These are phyloP conservation scores for Xylariaceae sp. DNA, from an alignment of 2,329 filamentous ascomycete genomes.

Conservation along the genomic window DNA sequence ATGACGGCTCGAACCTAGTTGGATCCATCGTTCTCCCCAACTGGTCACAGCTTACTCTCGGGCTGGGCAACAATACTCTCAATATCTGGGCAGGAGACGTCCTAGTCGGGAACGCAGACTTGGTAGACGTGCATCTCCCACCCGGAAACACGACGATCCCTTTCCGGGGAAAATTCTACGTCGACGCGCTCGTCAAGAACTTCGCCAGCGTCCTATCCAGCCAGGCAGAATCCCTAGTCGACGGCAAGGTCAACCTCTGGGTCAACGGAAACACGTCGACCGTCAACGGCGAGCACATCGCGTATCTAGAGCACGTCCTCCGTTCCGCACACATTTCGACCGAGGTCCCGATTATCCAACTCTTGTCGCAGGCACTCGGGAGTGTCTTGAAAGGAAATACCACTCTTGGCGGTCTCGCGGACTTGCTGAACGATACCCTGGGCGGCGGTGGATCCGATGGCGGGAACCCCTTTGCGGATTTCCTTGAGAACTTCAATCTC, in stretches of 20 bases:
- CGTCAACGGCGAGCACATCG: slow-evolving; percentile 39
- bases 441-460: neutral
- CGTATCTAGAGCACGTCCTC: slow-evolving; percentile 40
- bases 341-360: slow-evolving; percentile 31
- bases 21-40: slow-evolving; percentile 32
- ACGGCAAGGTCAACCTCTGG: slow-evolving; percentile 36
- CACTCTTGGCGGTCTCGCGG: slow-evolving; percentile 3
- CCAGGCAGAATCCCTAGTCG: slow-evolving; percentile 33
- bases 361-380: slow-evolving; percentile 27
- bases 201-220: slow-evolving; percentile 31
- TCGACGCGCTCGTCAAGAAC: slow-evolving; percentile 33
- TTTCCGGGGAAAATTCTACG: slow-evolving; percentile 35
- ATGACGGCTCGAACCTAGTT: slow-evolving; percentile 34
- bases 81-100: slow-evolving; percentile 39
- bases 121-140: slow-evolving; percentile 36
- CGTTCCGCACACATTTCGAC: slow-evolving; percentile 31
- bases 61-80: slow-evolving; percentile 41
- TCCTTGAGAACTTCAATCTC: neutral
- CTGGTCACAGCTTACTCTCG: slow-evolving; percentile 22
- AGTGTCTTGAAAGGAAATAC: slow-evolving; percentile 17
- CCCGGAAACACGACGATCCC: slow-evolving; percentile 41
- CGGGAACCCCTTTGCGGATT: neutral
- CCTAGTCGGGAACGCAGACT: slow-evolving; percentile 32
- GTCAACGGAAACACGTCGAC: slow-evolving; percentile 37
- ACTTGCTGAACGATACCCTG: neutral